Evolutionary conservation across 345 rosid genomes (phyloP).

Genomic region (Ailanthus altissimus): DNA sequence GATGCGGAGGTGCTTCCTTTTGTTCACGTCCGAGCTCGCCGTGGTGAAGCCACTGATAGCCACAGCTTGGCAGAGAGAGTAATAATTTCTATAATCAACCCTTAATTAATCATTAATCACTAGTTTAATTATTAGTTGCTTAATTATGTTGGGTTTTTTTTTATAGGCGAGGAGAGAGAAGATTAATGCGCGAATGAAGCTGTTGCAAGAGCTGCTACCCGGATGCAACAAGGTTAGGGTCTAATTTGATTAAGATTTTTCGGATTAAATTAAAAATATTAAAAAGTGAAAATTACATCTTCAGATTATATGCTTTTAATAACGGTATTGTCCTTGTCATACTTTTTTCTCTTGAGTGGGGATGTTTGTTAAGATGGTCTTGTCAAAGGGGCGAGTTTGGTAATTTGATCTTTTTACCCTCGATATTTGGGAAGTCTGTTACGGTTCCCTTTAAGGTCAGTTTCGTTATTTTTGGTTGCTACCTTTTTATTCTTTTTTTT

Average conservation of each 20-base stretch:
- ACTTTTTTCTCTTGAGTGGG: slow-evolving; percentile 40
- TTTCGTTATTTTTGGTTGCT: slow-evolving; percentile 29
- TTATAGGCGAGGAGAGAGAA: slow-evolving; percentile 70
- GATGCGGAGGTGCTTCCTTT: slow-evolving; percentile 55
- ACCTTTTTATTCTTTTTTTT: neutral
- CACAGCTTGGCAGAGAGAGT: slow-evolving; percentile 76
- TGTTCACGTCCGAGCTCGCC: slow-evolving; percentile 69
- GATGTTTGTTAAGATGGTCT: slow-evolving; percentile 28
- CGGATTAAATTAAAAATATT: slow-evolving; percentile 39
- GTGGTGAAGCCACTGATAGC: slow-evolving; percentile 73
- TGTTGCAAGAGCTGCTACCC: slow-evolving; percentile 67
- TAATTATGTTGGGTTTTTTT: slow-evolving; percentile 8
- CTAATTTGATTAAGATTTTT: slow-evolving; percentile 32
- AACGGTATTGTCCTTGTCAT: slow-evolving; percentile 46
- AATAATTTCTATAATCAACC: slow-evolving; percentile 17
- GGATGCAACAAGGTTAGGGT: slow-evolving; percentile 74
- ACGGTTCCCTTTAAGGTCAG: slow-evolving; percentile 38
- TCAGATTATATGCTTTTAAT: slow-evolving; percentile 37
- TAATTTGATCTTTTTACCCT: slow-evolving; percentile 21
- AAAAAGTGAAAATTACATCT: slow-evolving; percentile 33
- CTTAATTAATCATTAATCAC: slow-evolving; percentile 16
- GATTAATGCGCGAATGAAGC: slow-evolving; percentile 65
- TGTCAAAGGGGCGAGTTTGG: slow-evolving; percentile 29
- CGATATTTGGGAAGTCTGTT: slow-evolving; percentile 32
- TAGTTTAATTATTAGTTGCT: neutral